Base-by-base conservation (phyloP, 2,329 filamentous ascomycete species). In the Phyllosticta citribraziliensis region DNA sequence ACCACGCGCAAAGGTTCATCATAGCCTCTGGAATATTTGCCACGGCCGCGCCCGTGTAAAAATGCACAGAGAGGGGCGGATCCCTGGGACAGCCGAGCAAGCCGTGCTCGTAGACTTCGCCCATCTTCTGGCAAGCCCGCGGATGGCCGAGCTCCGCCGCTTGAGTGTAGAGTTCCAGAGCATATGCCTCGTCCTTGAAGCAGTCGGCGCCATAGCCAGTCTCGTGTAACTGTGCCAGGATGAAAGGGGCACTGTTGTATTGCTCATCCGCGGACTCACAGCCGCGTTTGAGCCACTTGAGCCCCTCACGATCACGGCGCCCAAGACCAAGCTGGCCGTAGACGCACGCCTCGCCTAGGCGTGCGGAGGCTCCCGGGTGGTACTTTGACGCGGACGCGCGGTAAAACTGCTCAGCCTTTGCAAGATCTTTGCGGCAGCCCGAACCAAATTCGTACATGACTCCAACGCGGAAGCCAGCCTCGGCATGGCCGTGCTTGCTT, bases 1-100 rank as follows among this genome's bases (percentile, higher is more conserved):
- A 99, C 94, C 94, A 99, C 11, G 94, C 94, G 75, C 94, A 99
- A 9, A 99, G 80, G 4, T 93, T 93, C 92, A 99, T 96, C 91
- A 97, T 97, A 55, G 91, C 93, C 55, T 86, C 83, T 0, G 91
- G 81, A 69, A 97, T 88, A 1, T 90, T 91, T 54, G 83, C 81
- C 69, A 96, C 89, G 2, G 94, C 94, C 12, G 94, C 93, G 25
- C 87, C 88, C 1, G 93, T 99, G 77, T 99, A 99, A 72, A 97
- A 99, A 73, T 99, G 94, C 10, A 99, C 91, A 65, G 91, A 97
- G 58, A 99, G 79, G 1, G 92, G 91, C 1, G 94, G 91, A 72
- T 99, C 94, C 58, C 87, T 85, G 0, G 94, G 94, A 70, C 94
- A 99, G 66, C 84, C 86, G 61, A 97, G 80, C 65, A 86, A 84